Percentiles rank a stretch among this genome's conserved stretches.
phyloP scores from a whole-genome alignment of 2,329 filamentous ascomycete genomes.

The Trichophyton rubrum region DNA sequence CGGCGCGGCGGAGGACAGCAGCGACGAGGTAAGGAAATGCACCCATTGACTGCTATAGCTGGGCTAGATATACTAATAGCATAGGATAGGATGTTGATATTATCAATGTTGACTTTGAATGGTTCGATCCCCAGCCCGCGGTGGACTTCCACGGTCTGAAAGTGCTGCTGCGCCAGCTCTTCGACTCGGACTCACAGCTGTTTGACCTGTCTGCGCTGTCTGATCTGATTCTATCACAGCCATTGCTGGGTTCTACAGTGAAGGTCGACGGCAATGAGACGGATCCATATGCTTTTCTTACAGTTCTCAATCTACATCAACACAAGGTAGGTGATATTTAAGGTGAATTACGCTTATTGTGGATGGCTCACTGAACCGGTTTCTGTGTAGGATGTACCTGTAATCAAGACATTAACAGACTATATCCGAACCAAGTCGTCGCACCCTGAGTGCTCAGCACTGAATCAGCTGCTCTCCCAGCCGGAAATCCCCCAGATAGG shows the following conservation, averaged over 20 bases:
- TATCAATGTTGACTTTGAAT: conserved; percentile 94
- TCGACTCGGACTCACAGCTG: conserved; percentile 74
- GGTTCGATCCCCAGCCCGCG: conserved; percentile 85
- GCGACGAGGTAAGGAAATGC: conserved; percentile 27
- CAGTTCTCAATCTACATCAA: conserved; percentile 68
- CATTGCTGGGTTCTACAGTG: conserved; percentile 80
- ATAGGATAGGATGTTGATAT: conserved; percentile 64
- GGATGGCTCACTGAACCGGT: not conserved
- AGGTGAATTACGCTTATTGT: not conserved
- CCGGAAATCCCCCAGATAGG: conserved; percentile 53
- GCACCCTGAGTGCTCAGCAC: conserved; percentile 43
- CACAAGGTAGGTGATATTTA: conserved; percentile 43
- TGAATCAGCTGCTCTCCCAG: conserved; percentile 47
- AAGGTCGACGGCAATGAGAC: conserved; percentile 93
- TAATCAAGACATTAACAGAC: conserved; percentile 55
- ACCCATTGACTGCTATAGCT: not conserved
- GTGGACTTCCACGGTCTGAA: conserved; percentile 95
- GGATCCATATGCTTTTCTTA: conserved; percentile 86
- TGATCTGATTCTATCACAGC: conserved; percentile 76
- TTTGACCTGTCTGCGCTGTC: conserved; percentile 80
- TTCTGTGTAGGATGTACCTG: conserved; percentile 48
- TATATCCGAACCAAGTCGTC: conserved; percentile 53
- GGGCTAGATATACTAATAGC: not conserved
- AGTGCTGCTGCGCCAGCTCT: conserved; percentile 74
- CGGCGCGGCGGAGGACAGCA: conserved; percentile 28